A percentile compares a stretch with the other conserved stretches of the same genome.
Evolutionary conservation across 202 grass and related monocot species (phyloP).

Genomic region (Schoenoplectus triqueter): DNA sequence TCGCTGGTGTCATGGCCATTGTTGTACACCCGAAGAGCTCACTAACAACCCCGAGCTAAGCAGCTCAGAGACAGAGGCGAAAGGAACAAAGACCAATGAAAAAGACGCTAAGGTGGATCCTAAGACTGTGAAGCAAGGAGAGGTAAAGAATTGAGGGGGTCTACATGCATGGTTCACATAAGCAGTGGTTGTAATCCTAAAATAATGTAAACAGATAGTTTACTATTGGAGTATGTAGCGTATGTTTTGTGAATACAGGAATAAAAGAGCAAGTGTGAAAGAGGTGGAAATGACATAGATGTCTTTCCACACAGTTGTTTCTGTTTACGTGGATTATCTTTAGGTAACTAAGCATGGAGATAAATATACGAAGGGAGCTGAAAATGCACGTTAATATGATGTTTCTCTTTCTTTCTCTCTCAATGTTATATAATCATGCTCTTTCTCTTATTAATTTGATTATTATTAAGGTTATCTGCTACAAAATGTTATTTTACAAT

Average conservation of each 20-base stretch:
- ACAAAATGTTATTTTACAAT: no score
- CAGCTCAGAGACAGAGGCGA: neutral
- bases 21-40: slow-evolving; percentile 8
- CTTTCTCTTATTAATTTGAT: no score
- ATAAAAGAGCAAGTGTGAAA: neutral
- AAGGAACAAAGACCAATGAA: neutral
- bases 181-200: no score
- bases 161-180: neutral
- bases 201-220: slow-evolving; percentile 19
- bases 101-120: neutral
- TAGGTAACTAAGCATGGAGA: slow-evolving; percentile 11
- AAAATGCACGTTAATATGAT: no score
- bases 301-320: slow-evolving; percentile 1
- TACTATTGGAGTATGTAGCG: neutral
- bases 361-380: neutral
- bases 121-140: slow-evolving; percentile 15
- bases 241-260: slow-evolving; percentile 13
- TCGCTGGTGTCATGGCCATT: neutral
- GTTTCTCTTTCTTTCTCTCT: no score
- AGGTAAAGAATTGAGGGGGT: slow-evolving; percentile 24
- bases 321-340: slow-evolving; percentile 2
- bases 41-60: neutral
- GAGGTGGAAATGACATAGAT: slow-evolving; percentile 14
- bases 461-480: no score
- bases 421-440: no score